phyloP scores from a whole-genome alignment of 2,329 filamentous ascomycete genomes.

The Hypoxylon sp. region DNA sequence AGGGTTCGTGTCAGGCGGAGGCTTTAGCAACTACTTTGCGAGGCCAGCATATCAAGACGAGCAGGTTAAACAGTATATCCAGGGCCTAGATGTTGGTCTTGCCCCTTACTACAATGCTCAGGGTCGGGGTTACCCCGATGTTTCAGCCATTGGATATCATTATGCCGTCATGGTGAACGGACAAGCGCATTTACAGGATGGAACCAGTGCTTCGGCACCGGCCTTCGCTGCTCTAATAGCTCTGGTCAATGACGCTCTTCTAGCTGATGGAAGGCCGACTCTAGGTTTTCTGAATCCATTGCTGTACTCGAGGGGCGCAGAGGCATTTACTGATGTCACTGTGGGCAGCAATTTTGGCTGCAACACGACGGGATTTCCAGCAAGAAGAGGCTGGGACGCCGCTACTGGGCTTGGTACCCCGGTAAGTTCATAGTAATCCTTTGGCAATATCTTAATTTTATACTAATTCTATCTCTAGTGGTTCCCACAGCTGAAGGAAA shows the following conservation, averaged over 20 bases:
- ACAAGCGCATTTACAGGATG: conserved; percentile 1
- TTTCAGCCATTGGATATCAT: conserved; percentile 63
- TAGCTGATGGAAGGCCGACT: not conserved
- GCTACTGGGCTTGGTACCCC: not conserved
- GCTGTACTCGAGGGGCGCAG: not conserved
- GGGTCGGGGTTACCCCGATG: conserved; percentile 68
- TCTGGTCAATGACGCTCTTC: not conserved
- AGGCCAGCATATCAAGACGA: conserved; percentile 47
- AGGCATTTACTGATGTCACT: not conserved
- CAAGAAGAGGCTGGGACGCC: not conserved
- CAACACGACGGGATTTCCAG: not conserved
- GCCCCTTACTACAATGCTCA: conserved; percentile 43
- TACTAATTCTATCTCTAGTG: not conserved
- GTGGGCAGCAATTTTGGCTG: not conserved
- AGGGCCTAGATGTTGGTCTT: conserved; percentile 55
- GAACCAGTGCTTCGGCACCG: not conserved
- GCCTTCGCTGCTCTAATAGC: not conserved
- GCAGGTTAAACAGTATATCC: conserved; percentile 61
- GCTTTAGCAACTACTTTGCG: not conserved
- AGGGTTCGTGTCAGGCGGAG: not conserved
- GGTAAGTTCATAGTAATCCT: not conserved
- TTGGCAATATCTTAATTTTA: not conserved
- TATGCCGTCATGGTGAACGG: conserved; percentile 44
- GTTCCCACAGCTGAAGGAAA: conserved; percentile 7
- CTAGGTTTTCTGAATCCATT: not conserved